These are phyloP conservation scores for Russula emetica DNA, from an alignment of 768 basidiomycete species.

Conservation along the genomic window DNA sequence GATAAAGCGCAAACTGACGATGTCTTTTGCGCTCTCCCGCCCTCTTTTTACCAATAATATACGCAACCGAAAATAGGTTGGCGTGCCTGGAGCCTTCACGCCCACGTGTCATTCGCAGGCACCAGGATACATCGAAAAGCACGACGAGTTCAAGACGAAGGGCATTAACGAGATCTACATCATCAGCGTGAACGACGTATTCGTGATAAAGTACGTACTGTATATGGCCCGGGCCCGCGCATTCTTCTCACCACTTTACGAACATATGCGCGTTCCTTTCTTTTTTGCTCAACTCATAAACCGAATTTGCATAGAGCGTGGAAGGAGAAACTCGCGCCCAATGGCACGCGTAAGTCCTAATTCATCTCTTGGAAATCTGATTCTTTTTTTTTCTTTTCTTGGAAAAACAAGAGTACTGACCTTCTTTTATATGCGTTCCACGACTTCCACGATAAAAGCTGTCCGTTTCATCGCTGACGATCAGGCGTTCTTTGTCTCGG, in stretches of 20 bases:
- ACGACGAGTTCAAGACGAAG: conserved; percentile 69
- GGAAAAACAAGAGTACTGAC: not conserved
- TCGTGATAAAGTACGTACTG: conserved; percentile 47
- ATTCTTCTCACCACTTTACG: too few species aligned
- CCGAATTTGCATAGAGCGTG: conserved; percentile 43
- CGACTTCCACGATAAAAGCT: conserved; percentile 28
- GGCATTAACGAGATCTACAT: conserved; percentile 70
- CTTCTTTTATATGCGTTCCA: not conserved
- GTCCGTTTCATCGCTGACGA: conserved; percentile 51
- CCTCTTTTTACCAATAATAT: not conserved
- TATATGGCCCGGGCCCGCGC: not conserved
- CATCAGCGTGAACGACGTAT: conserved; percentile 75
- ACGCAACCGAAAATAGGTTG: conserved; percentile 14
- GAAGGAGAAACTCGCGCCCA: conserved; percentile 56
- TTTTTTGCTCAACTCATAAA: not conserved
- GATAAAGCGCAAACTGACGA: not conserved
- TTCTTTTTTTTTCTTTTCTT: not conserved
- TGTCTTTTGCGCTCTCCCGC: not conserved
- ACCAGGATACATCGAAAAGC: conserved; percentile 53
- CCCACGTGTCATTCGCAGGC: conserved; percentile 26
- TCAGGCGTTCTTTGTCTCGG: conserved; percentile 43
- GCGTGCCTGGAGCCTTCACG: conserved; percentile 28
- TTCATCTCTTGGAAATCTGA: not conserved
- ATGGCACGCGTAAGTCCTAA: conserved; percentile 45
- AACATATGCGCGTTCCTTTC: not conserved